phyloP scores from a whole-genome alignment of 2,329 filamentous ascomycete genomes.

The Pseudogymnoascus sp. region DNA sequence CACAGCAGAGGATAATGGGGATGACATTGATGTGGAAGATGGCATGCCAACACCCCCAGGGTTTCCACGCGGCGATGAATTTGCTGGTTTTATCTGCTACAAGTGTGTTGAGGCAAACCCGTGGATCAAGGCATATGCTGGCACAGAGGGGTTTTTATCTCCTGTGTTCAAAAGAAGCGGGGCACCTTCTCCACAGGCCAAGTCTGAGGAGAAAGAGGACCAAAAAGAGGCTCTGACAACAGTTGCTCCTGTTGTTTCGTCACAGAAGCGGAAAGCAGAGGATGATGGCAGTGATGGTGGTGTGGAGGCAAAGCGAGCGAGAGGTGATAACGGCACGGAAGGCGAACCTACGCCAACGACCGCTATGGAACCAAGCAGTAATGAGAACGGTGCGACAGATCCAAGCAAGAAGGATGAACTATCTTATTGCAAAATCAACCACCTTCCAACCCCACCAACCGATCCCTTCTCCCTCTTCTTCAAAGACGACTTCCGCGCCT shows the following conservation, averaged over 20 bases:
- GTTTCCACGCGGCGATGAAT: constrained; percentile 83
- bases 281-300: constrained; percentile 36
- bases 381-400: constrained; percentile 2
- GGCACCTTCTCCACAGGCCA: constrained; percentile 26
- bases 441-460: constrained; percentile 46
- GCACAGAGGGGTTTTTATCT: constrained; percentile 68
- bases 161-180: constrained; percentile 51
- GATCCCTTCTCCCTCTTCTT: constrained; percentile 76
- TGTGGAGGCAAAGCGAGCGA: constrained; percentile 45
- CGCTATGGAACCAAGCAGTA: constrained; percentile 19
- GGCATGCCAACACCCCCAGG: constrained; percentile 69
- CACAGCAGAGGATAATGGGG: constrained; percentile 32
- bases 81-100: constrained; percentile 87
- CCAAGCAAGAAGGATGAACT: not conserved
- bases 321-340: constrained; percentile 23
- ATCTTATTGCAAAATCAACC: constrained; percentile 51
- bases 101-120: constrained; percentile 82
- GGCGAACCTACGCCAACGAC: constrained; percentile 4
- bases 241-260: constrained; percentile 15
- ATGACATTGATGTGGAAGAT: constrained; percentile 41
- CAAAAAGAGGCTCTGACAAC: constrained; percentile 11
- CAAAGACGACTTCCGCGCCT: constrained; percentile 67
- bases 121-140: constrained; percentile 87
- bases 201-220: constrained; percentile 21
- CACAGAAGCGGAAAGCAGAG: constrained; percentile 61